Conservation (phyloP, 257 asterid genomes). For the Solanum arcanum region DNA sequence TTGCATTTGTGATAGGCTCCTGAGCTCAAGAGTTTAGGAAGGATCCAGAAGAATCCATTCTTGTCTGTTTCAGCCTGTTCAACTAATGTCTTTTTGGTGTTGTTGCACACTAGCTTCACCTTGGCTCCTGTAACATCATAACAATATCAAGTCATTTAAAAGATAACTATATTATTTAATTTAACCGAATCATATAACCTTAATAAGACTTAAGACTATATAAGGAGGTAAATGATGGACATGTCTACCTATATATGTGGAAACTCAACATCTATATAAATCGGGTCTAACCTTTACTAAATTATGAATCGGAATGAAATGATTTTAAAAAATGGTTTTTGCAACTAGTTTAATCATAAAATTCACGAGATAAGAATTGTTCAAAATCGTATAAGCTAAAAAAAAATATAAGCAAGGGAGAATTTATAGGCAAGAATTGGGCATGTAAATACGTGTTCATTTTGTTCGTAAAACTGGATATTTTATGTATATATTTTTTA, state of each 20-base stretch:
- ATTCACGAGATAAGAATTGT: neutral
- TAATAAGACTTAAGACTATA: neutral
- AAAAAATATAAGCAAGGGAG: too few species aligned
- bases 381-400: neutral
- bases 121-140: slow-evolving; percentile 24
- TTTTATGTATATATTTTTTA: neutral
- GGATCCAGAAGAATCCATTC: slow-evolving; percentile 45
- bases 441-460: too few species aligned
- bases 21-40: slow-evolving; percentile 29
- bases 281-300: neutral
- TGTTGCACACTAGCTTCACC: slow-evolving; percentile 51
- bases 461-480: neutral
- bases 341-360: neutral
- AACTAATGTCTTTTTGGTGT: slow-evolving; percentile 15
- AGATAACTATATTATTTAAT: neutral
- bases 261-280: neutral
- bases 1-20: slow-evolving; percentile 48
- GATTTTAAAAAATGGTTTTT: neutral
- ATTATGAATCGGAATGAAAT: neutral
- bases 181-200: too few species aligned
- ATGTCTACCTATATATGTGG: neutral
- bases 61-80: slow-evolving; percentile 33
- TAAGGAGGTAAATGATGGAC: neutral
- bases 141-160: neutral
- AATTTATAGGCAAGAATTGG: neutral